Percentiles rank a stretch among this genome's conserved stretches.
phyloP scores from a whole-genome alignment of 176 grass and related monocot species.

The Aegilops tauschii region DNA sequence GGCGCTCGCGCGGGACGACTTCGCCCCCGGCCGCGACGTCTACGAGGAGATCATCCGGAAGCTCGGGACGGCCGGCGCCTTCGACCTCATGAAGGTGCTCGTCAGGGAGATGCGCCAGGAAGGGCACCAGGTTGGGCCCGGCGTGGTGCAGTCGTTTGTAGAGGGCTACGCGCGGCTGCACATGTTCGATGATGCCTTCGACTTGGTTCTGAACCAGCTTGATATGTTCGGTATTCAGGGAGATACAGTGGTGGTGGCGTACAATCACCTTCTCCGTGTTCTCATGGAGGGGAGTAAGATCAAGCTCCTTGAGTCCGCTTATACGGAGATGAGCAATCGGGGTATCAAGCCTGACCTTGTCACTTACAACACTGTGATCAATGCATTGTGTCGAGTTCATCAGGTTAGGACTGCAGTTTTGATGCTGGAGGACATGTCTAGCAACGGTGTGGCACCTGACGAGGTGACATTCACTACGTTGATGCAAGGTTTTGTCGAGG shows the following conservation, averaged over 20 bases:
- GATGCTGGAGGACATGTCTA: constrained; percentile 82
- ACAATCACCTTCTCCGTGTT: constrained; percentile 63
- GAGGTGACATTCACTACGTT: constrained; percentile 66
- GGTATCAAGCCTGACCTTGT: constrained; percentile 48
- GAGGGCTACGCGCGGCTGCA: constrained; percentile 50
- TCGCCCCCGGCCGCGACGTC: constrained; percentile 17
- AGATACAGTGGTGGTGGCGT: constrained; percentile 27
- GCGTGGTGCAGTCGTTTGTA: constrained; percentile 51
- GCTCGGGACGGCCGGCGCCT: constrained; percentile 51
- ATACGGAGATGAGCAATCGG: constrained; percentile 45
- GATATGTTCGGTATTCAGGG: constrained; percentile 41
- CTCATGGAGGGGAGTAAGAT: constrained; percentile 65
- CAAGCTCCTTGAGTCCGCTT: constrained; percentile 68
- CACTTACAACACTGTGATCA: constrained; percentile 76
- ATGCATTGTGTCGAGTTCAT: constrained; percentile 56
- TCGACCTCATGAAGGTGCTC: constrained; percentile 57
- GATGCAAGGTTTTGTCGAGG: constrained; percentile 86
- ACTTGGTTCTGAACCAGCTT: constrained; percentile 69
- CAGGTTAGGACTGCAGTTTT: constrained; percentile 56
- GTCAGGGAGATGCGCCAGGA: constrained; percentile 55
- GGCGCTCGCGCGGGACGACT: constrained; percentile 40
- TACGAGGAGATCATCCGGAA: constrained; percentile 76
- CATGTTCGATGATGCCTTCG: constrained; percentile 61
- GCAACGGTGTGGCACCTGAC: constrained; percentile 35
- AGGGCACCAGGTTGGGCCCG: constrained; percentile 33